phyloP scores from a whole-genome alignment of 1,139 yeast species.

The Saccharomycopsis phalli region DNA sequence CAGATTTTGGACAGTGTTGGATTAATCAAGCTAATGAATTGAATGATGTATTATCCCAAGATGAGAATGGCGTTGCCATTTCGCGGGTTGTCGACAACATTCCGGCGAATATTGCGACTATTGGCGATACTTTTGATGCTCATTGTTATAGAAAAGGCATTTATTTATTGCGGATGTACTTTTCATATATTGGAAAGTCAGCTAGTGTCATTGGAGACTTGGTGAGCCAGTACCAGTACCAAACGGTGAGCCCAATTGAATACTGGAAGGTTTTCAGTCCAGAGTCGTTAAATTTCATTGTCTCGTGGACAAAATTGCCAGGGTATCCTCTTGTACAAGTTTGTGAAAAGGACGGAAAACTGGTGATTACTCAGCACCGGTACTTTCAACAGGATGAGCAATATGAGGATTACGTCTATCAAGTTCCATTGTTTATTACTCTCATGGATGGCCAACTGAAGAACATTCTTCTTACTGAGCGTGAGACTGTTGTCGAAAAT shows the following conservation, averaged over 20 bases:
- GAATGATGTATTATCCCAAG: conserved; percentile 35
- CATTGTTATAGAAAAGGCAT: conserved; percentile 61
- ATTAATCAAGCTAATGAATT: conserved; percentile 30
- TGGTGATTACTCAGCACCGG: conserved; percentile 46
- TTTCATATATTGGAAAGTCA: conserved; percentile 26
- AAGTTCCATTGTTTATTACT: conserved; percentile 43
- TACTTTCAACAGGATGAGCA: conserved; percentile 26
- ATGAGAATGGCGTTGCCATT: too few species aligned
- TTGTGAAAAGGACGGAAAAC: conserved; percentile 25
- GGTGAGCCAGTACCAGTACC: conserved; percentile 31
- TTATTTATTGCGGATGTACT: conserved; percentile 45
- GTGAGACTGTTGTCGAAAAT: conserved; percentile 34
- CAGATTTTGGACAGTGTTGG: conserved; percentile 28
- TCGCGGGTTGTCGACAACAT: conserved; percentile 12
- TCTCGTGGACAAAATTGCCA: conserved; percentile 50
- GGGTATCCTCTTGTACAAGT: conserved; percentile 52
- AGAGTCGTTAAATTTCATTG: conserved; percentile 33
- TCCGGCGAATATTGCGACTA: conserved; percentile 29
- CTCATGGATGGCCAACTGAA: conserved; percentile 27
- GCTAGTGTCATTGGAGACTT: conserved; percentile 35
- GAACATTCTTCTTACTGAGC: conserved; percentile 32
- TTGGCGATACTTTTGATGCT: conserved; percentile 43
- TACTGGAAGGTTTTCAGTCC: conserved; percentile 41
- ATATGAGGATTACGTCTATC: conserved; percentile 38
- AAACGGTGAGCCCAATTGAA: conserved; percentile 44